Evolutionary conservation across 2,329 filamentous ascomycete genomes (phyloP), one percentile per base, ranked within the genome.

Genomic region (Nannizzia gypsea): DNA sequence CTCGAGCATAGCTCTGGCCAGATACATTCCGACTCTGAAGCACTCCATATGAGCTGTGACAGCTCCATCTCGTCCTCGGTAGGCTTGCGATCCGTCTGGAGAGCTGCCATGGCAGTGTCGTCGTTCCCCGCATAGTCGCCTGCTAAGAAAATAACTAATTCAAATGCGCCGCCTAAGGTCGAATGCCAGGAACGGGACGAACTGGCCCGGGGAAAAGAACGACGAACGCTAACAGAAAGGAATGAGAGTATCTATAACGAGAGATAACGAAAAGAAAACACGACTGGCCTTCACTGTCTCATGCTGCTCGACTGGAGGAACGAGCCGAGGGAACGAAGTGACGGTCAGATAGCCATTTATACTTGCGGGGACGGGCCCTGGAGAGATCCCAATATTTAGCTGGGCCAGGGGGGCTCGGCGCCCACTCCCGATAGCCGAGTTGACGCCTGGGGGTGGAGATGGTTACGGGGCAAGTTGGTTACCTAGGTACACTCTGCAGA

Each of bases 1-100:
- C 71, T 57, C 64, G 64, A 50, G 69, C 63, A 64, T 70, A 67
- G 59, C 69, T 71, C 46, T 67, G 64, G 6, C 68, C 69, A 34
- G 69, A 61, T 38, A 69, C 56, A 34, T 62, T 62, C n/a, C 69
- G 63, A 52, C 50, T 56, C 28, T 62, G 42, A n/a, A 31, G 11
- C 22, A 24, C 15, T 13, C 31, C 54, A 15, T 20, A 15, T 26
- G 13, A 13, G 20, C 34, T 40, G 17, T n/a, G 54, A 38, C n/a
- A 40, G 20, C n/a, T 38, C 54, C 54, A 56, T 38, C 31, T 38
- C 5, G 28, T 13, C 15, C n/a, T 28, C n/a, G 28, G 17, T 13
- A 56, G 54, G 31, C 17, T 22, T 26, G 36, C 54, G 26, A 38
- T 26, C 11, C 22, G 20, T 24, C 54, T 56, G 6, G 56, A 40